These are phyloP conservation scores for Fusarium napiforme DNA, from an alignment of 2,329 filamentous ascomycete species.

Conservation along the genomic window DNA sequence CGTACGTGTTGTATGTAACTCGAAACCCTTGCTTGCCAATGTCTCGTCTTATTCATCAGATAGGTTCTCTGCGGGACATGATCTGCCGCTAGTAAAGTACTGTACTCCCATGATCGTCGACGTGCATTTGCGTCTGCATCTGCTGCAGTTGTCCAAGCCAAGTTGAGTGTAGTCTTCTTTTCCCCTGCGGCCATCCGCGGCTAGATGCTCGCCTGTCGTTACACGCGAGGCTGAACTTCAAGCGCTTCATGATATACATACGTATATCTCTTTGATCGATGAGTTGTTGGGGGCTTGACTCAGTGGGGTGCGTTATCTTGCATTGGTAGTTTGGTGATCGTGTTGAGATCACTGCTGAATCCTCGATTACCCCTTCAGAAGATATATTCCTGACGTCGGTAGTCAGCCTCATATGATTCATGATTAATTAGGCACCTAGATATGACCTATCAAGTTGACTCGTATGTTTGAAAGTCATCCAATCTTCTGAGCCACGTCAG, in stretches of 20 bases:
- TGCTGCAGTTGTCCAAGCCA: slow-evolving; percentile 22
- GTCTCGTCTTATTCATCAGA: slow-evolving; percentile 14
- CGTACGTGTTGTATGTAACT: not conserved
- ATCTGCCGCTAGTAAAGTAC: slow-evolving; percentile 18
- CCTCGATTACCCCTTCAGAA: not conserved
- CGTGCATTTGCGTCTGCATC: slow-evolving; percentile 7
- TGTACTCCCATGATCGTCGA: slow-evolving; percentile 10
- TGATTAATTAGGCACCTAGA: not conserved
- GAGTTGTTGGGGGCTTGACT: not conserved
- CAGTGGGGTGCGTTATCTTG: slow-evolving; percentile 38
- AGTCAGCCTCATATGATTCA: not conserved
- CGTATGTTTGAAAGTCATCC: not conserved
- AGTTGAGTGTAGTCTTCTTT: slow-evolving; percentile 25
- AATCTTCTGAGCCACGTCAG: not conserved
- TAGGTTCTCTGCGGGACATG: slow-evolving; percentile 4
- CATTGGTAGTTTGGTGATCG: slow-evolving; percentile 27
- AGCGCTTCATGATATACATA: slow-evolving; percentile 10
- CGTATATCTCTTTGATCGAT: not conserved
- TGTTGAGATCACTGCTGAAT: not conserved
- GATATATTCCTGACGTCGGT: not conserved
- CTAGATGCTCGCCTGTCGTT: slow-evolving; percentile 32
- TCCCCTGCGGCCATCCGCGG: slow-evolving; percentile 23
- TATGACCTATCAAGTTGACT: not conserved
- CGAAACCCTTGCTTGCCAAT: slow-evolving; percentile 16
- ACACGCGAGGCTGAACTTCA: slow-evolving; percentile 32